Conservation (phyloP, 768 basidiomycete genomes). For the Clitopilus passeckerianus region DNA sequence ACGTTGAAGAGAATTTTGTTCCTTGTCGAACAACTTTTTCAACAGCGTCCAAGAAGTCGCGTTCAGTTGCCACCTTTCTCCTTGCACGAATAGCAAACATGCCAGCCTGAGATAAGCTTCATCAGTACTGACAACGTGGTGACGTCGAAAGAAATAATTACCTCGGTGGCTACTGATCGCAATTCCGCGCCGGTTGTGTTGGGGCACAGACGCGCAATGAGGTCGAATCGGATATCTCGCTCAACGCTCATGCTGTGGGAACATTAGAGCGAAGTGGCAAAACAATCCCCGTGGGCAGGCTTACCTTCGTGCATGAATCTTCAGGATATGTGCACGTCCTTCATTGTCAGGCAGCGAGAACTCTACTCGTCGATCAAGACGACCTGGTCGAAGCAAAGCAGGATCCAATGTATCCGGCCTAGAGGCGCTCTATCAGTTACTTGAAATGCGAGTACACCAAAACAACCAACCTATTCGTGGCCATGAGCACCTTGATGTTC, state of each 20-base stretch:
- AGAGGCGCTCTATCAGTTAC: constrained; percentile 3
- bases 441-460: not conserved
- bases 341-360: constrained; percentile 94
- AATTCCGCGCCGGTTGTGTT: constrained; percentile 99
- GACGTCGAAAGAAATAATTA: constrained; percentile 22
- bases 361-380: constrained; percentile 95
- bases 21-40: constrained; percentile 99
- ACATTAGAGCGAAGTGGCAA: constrained; percentile 5
- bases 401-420: constrained; percentile 99
- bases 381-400: constrained; percentile 90
- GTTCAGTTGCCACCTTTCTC: constrained; percentile 94
- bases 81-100: constrained; percentile 99
- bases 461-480: constrained; percentile 81
- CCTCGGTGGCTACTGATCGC: constrained; percentile 95
- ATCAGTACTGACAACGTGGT: constrained; percentile 1
- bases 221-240: constrained; percentile 93
- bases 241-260: constrained; percentile 87
- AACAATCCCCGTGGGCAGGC: not conserved
- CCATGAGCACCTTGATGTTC: constrained; percentile 99
- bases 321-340: constrained; percentile 93
- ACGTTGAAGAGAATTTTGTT: constrained; percentile 97
- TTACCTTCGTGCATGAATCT: constrained; percentile 93
- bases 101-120: constrained; percentile 62
- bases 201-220: constrained; percentile 94
- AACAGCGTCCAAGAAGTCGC: constrained; percentile 95